Base-by-base conservation (phyloP, 257 asterid genomes). In the Gentiana straminea region DNA sequence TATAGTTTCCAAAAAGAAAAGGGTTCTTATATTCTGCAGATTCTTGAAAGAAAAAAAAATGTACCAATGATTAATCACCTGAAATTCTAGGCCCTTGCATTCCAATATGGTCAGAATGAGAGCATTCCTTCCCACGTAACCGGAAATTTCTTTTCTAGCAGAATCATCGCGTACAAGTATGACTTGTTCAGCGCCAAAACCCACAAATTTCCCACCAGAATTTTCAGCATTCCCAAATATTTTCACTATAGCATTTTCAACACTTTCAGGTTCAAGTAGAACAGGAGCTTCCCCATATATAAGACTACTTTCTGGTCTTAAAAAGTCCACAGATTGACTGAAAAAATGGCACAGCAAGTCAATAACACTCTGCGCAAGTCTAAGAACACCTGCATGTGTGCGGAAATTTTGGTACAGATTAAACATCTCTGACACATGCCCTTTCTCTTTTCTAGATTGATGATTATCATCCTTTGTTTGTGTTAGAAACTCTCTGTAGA, bases 81-180 rank as follows among this genome's bases (percentile, higher is more conserved):
- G 86, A 69, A 84, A 84, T 50, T 84, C 94, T 1, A 84, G 77
- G 57, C 94, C 94, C 64, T 84, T 81, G 83, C 85, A 79, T 57
- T 84, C 94, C 15, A 77, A 49, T 50, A 84, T 77, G 0, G 94
- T 81, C 45, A 81, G 64, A 50, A 84, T 57, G 8, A 84, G 81
- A 41, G 90, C 94, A 58, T 81, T 79, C 54, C 50, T 61, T 35
- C 85, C 90, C 35, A 81, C 64, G 51, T 57, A 68, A 37, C 33
- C 41, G 3, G 62, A 67, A 49, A 84, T 44, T 73, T 79, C 87
- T 35, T 71, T 62, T 57, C 64, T 70, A 0, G 74, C 70, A 0
- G 60, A 39, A 55, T 79, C 86, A 68, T 84, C 85, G 11, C 94
- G 70, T 2, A 84, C 94, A 2, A 84, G 49, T 34, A 81, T 81